Percentiles rank a stretch among this genome's conserved stretches.
Evolutionary conservation across 306 rosid species (phyloP).

Genomic region (Glycine latifolia): DNA sequence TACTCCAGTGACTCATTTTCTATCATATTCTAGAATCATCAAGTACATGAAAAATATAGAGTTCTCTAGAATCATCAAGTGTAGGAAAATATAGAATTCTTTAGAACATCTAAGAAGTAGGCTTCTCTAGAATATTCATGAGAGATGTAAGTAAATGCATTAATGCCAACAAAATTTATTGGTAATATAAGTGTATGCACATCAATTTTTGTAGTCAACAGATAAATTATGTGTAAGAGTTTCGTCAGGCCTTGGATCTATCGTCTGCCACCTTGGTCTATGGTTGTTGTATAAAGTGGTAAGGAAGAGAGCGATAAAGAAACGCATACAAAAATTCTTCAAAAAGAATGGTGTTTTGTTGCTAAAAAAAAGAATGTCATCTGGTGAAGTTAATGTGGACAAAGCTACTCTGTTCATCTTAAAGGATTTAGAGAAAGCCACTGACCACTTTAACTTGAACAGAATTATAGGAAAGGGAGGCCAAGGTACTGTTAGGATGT

Average conservation of each 20-base stretch:
- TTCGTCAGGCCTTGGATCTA: conserved; percentile 47
- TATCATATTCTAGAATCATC: too few species aligned
- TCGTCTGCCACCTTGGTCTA: conserved; percentile 21
- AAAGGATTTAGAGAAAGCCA: conserved; percentile 51
- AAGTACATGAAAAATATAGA: too few species aligned
- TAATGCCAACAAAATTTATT: too few species aligned
- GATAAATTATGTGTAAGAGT: conserved; percentile 37
- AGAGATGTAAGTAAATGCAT: too few species aligned
- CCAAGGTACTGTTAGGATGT: conserved; percentile 46
- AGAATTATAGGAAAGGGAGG: conserved; percentile 57
- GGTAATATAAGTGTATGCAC: too few species aligned
- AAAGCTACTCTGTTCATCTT: conserved; percentile 34
- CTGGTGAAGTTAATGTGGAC: conserved; percentile 39
- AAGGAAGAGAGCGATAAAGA: conserved; percentile 16
- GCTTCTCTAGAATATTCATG: too few species aligned
- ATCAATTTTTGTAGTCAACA: too few species aligned
- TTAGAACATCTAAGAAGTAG: too few species aligned
- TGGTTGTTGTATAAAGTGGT: conserved; percentile 38
- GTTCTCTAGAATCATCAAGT: too few species aligned
- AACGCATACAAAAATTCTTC: conserved; percentile 44
- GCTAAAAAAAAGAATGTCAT: conserved; percentile 41
- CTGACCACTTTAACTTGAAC: conserved; percentile 42
- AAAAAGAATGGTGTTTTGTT: conserved; percentile 53
- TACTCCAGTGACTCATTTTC: too few species aligned
- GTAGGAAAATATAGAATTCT: too few species aligned